Conservation (phyloP, 148 eudicot genomes). For the Chenopodium album region DNA sequence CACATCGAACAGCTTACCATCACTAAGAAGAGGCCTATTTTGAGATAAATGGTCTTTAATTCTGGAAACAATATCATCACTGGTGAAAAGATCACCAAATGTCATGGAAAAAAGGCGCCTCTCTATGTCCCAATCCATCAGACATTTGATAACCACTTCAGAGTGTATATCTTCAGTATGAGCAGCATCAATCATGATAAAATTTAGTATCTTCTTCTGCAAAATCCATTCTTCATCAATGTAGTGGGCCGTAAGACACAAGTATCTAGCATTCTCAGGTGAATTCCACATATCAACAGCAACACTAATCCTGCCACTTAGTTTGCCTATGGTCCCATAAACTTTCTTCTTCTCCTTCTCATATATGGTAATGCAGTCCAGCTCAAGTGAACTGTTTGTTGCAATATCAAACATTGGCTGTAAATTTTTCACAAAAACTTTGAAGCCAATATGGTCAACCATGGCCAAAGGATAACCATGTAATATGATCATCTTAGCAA, state of each 20-base stretch:
- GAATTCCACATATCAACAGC: constrained; percentile 85
- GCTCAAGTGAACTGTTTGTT: constrained; percentile 57
- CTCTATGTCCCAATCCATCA: constrained; percentile 89
- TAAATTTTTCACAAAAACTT: constrained; percentile 81
- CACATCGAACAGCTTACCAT: constrained; percentile 73
- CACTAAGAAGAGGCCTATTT: constrained; percentile 76
- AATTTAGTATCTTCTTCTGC: constrained; percentile 78
- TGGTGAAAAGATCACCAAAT: constrained; percentile 66
- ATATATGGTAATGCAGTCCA: constrained; percentile 71
- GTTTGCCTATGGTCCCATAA: constrained; percentile 45
- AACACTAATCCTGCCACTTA: constrained; percentile 76
- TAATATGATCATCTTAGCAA: constrained; percentile 89
- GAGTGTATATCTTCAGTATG: constrained; percentile 81
- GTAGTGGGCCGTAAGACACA: constrained; percentile 78
- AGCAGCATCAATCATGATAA: constrained; percentile 64
- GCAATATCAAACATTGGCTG: constrained; percentile 82
- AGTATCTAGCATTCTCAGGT: constrained; percentile 65
- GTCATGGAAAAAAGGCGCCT: constrained; percentile 82
- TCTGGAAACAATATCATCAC: constrained; percentile 62
- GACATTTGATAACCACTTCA: constrained; percentile 76
- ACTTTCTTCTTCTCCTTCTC: constrained; percentile 76
- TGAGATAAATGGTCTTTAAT: constrained; percentile 80
- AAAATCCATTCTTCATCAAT: constrained; percentile 84
- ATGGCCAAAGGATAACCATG: constrained; percentile 92
- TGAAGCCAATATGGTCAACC: constrained; percentile 91